Percentiles rank a stretch among this genome's conserved stretches.
Evolutionary conservation across 768 basidiomycete species (phyloP).

Genomic region (Amanita rubescens): DNA sequence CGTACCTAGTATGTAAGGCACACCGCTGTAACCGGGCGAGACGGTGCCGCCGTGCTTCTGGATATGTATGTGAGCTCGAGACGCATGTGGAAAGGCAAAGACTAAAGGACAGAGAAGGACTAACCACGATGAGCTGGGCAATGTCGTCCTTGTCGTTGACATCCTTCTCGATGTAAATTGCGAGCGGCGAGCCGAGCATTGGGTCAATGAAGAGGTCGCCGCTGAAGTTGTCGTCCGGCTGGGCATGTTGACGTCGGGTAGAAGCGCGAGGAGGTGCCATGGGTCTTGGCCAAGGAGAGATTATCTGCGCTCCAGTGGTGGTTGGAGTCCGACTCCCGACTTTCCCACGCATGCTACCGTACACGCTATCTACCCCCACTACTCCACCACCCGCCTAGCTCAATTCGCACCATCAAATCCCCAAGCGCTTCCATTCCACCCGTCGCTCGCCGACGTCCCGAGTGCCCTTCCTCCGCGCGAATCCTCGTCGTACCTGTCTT

Average conservation of each 20-base stretch:
- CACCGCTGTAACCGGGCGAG: conserved; percentile 69
- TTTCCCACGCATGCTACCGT: conserved; percentile 13
- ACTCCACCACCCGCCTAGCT: conserved; percentile 54
- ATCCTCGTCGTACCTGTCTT: conserved; percentile 29
- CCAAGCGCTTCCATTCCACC: conserved; percentile 50
- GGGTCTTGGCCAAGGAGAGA: conserved; percentile 47
- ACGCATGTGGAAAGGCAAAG: conserved; percentile 1
- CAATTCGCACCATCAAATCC: conserved; percentile 47
- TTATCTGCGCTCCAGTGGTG: conserved; percentile 32
- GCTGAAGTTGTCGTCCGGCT: conserved; percentile 29
- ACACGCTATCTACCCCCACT: not conserved
- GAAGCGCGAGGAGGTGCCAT: conserved; percentile 74
- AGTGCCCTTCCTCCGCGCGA: not conserved
- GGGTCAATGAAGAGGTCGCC: conserved; percentile 70
- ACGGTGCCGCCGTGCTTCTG: conserved; percentile 77
- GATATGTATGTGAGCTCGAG: not conserved
- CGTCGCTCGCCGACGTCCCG: conserved; percentile 21
- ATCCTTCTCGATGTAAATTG: conserved; percentile 76
- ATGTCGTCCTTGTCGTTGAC: conserved; percentile 62
- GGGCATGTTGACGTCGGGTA: conserved; percentile 34
- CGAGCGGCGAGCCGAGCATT: conserved; percentile 69
- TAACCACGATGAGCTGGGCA: conserved; percentile 57
- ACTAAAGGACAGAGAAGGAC: conserved; percentile 22
- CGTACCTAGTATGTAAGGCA: conserved; percentile 74
- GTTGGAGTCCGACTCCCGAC: conserved; percentile 37